A percentile compares a stretch with the other conserved stretches of the same genome.
Conservation (phyloP, 2,329 filamentous ascomycete species). For the Verticillium zaregamsianum region DNA sequence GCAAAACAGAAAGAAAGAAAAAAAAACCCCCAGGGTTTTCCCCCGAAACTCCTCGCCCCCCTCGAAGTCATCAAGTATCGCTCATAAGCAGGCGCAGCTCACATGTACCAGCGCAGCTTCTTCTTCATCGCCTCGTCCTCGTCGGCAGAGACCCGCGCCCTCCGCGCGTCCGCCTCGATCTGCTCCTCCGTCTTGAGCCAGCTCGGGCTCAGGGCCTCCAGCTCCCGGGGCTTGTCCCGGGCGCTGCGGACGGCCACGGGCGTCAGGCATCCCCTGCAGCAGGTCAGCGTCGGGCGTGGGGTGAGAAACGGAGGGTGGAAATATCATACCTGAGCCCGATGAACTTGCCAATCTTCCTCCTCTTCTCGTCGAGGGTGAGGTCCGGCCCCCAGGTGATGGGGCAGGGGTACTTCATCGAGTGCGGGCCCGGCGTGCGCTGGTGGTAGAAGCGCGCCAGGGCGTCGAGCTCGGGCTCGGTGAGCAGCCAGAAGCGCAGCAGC, state of each 20-base stretch:
- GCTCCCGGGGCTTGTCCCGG: not conserved
- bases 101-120: constrained; percentile 37
- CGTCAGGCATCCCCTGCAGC: not conserved
- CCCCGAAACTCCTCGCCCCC: no score
- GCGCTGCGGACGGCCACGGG: not conserved
- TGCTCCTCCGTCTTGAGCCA: constrained; percentile 41
- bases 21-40: not conserved
- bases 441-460: constrained; percentile 68
- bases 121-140: constrained; percentile 40
- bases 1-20: not conserved
- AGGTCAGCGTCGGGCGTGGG: not conserved
- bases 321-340: constrained; percentile 61
- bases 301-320: constrained; percentile 26
- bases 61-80: not conserved
- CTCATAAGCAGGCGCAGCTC: not conserved
- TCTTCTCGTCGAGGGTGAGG: constrained; percentile 60
- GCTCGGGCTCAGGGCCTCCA: constrained; percentile 31
- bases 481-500: constrained; percentile 68
- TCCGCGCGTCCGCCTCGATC: constrained; percentile 38
- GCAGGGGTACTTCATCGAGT: constrained; percentile 59
- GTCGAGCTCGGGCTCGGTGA: constrained; percentile 68
- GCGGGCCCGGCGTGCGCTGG: constrained; percentile 56
- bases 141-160: constrained; percentile 32
- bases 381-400: constrained; percentile 58
- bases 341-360: constrained; percentile 67